Evolutionary conservation across 1,284 basidiomycete species (phyloP).

Genomic region (Somion occarium): DNA sequence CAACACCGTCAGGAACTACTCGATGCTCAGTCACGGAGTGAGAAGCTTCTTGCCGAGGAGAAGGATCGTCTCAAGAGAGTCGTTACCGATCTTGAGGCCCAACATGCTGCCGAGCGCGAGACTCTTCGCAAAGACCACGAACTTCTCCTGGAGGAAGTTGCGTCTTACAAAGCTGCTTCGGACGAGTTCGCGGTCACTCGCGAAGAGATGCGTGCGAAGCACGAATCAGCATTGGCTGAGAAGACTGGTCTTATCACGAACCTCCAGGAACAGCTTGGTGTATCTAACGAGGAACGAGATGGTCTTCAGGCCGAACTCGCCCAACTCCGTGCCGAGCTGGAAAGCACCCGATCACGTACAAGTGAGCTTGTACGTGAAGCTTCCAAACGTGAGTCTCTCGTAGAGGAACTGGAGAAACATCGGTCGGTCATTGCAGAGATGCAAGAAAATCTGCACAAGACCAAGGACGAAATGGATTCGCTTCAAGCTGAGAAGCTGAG

Average conservation of each 20-base stretch:
- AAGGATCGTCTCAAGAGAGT: conserved; percentile 28
- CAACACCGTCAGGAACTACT: conserved; percentile 41
- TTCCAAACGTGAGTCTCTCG: conserved; percentile 67
- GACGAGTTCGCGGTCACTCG: conserved; percentile 48
- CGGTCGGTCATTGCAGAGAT: conserved; percentile 69
- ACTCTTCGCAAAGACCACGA: conserved; percentile 48
- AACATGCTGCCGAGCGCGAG: conserved; percentile 38
- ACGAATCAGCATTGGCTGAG: conserved; percentile 48
- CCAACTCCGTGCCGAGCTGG: conserved; percentile 55
- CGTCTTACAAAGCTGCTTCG: conserved; percentile 55
- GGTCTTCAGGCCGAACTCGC: conserved; percentile 50
- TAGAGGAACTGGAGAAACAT: conserved; percentile 71
- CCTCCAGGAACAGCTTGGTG: conserved; percentile 46
- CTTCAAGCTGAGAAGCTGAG: conserved; percentile 68
- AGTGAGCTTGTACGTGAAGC: conserved; percentile 63
- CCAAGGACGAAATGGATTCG: conserved; percentile 76
- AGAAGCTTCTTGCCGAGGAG: conserved; percentile 34
- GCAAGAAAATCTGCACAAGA: conserved; percentile 69
- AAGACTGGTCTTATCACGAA: conserved; percentile 42
- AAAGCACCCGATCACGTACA: conserved; percentile 52
- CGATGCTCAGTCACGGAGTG: conserved; percentile 32
- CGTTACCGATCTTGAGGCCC: conserved; percentile 30
- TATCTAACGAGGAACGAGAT: conserved; percentile 46
- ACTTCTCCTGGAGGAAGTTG: conserved; percentile 54
- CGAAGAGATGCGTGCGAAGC: conserved; percentile 44